Evolutionary conservation across 1,284 basidiomycete genomes (phyloP).

Genomic region (Mycena citricolor): DNA sequence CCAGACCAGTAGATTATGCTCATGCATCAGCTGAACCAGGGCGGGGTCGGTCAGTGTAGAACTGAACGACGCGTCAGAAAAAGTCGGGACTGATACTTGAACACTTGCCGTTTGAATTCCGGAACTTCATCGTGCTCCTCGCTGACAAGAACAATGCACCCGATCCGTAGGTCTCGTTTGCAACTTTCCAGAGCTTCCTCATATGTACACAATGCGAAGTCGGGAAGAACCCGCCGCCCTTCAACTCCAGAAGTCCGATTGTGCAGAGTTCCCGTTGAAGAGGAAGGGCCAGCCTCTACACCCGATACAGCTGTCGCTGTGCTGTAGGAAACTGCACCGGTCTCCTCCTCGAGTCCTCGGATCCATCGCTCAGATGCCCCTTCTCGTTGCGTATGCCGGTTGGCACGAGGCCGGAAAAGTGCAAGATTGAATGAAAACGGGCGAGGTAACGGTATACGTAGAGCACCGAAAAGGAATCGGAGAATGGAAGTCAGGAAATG

Average conservation of each 20-base stretch:
- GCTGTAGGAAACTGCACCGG: conserved; percentile 63
- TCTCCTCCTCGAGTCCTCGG: conserved; percentile 75
- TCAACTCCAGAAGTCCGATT: conserved; percentile 33
- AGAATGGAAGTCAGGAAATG: conserved; percentile 49
- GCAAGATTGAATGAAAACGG: conserved; percentile 40
- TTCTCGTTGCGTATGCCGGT: conserved; percentile 38
- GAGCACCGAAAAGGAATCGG: conserved; percentile 52
- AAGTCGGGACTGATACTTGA: conserved; percentile 1
- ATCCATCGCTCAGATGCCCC: conserved; percentile 69
- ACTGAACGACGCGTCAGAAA: conserved; percentile 37
- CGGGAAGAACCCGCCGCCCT: conserved; percentile 59
- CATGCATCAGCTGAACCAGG: conserved; percentile 65
- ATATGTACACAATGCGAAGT: conserved; percentile 83
- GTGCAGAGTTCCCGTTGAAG: conserved; percentile 26
- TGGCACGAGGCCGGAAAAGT: conserved; percentile 32
- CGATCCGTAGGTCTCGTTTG: conserved; percentile 71
- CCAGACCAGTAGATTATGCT: conserved; percentile 79
- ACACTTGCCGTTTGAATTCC: conserved; percentile 77
- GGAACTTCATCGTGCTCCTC: conserved; percentile 88
- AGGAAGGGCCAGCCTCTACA: conserved; percentile 45
- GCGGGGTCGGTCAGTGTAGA: conserved; percentile 74
- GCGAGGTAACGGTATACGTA: conserved; percentile 53
- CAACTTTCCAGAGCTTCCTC: conserved; percentile 74
- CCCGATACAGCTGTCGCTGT: conserved; percentile 37
- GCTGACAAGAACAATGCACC: conserved; percentile 84